These are phyloP conservation scores for Phytophthora meadii DNA, from an alignment of 352 stramenopile genomes.

Conservation along the genomic window DNA sequence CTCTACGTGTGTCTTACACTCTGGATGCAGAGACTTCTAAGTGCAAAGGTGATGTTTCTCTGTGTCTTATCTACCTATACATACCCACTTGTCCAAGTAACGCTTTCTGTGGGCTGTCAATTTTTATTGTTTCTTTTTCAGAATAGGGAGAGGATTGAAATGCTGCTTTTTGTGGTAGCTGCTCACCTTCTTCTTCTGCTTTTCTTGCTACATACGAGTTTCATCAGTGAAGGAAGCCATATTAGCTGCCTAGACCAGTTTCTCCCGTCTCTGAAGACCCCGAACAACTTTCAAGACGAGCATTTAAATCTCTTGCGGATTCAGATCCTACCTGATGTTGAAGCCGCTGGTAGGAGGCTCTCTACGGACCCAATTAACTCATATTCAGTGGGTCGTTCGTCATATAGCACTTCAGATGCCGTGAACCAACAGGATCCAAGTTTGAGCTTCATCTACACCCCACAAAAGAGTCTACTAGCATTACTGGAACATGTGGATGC, in stretches of 20 bases:
- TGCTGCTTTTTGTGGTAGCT: constrained; percentile 61
- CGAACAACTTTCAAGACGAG: constrained; percentile 17
- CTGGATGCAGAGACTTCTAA: constrained; percentile 49
- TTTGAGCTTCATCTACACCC: constrained; percentile 70
- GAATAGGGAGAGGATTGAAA: constrained; percentile 64
- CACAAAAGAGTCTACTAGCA: constrained; percentile 73
- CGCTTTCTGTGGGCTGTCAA: neutral
- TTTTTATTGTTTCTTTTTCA: constrained; percentile 17
- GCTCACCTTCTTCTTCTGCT: constrained; percentile 60
- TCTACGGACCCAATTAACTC: constrained; percentile 15
- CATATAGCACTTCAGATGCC: neutral
- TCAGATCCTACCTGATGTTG: constrained; percentile 34
- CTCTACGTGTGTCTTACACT: constrained; percentile 72
- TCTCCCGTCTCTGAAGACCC: constrained; percentile 15
- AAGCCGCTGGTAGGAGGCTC: constrained; percentile 22
- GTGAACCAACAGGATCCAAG: constrained; percentile 15
- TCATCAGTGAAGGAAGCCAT: constrained; percentile 37
- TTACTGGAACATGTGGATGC: constrained; percentile 51
- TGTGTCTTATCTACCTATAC: neutral
- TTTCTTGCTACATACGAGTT: constrained; percentile 64
- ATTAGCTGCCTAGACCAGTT: constrained; percentile 49
- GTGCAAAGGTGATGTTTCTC: constrained; percentile 42
- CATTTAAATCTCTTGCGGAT: constrained; percentile 46
- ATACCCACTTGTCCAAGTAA: constrained; percentile 8
- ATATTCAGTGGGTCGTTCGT: constrained; percentile 1